phyloP scores from a whole-genome alignment of 1,139 yeast genomes.

The Yamadazyma conglobata region DNA sequence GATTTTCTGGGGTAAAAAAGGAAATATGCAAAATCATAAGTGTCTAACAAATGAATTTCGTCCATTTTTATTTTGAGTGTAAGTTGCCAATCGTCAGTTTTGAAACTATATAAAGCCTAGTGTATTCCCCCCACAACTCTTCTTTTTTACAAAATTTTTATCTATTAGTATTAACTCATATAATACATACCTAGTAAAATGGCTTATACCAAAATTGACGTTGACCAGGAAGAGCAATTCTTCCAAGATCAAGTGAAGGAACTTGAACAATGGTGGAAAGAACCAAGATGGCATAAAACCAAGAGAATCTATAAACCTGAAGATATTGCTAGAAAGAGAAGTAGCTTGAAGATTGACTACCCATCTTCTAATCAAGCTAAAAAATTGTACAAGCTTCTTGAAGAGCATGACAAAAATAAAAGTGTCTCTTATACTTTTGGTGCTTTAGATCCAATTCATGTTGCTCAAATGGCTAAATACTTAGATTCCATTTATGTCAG shows the following conservation, averaged over 20 bases:
- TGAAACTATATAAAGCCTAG: conserved; percentile 8
- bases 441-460: conserved; percentile 94
- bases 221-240: conserved; percentile 58
- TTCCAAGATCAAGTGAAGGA: conserved; percentile 70
- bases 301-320: conserved; percentile 87
- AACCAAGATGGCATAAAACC: conserved; percentile 87
- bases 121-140: conserved; percentile 2
- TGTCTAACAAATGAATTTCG: too few species aligned
- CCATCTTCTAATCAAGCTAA: conserved; percentile 83
- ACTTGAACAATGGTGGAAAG: conserved; percentile 85
- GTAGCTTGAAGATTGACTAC: conserved; percentile 62
- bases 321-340: conserved; percentile 88
- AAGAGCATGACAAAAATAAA: conserved; percentile 68
- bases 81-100: conserved; percentile 1
- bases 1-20: conserved; percentile 3
- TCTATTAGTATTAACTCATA: too few species aligned
- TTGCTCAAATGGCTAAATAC: conserved; percentile 94
- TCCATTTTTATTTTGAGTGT: conserved; percentile 1
- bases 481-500: conserved; percentile 90
- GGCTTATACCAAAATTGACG: conserved; percentile 53
- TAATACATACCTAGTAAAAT: conserved; percentile 18
- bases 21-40: too few species aligned
- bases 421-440: conserved; percentile 91
- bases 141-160: conserved; percentile 1
- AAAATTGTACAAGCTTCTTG: conserved; percentile 67